Evolutionary conservation across 2,329 filamentous ascomycete genomes (phyloP).

Genomic region (Colletotrichum somersetense): DNA sequence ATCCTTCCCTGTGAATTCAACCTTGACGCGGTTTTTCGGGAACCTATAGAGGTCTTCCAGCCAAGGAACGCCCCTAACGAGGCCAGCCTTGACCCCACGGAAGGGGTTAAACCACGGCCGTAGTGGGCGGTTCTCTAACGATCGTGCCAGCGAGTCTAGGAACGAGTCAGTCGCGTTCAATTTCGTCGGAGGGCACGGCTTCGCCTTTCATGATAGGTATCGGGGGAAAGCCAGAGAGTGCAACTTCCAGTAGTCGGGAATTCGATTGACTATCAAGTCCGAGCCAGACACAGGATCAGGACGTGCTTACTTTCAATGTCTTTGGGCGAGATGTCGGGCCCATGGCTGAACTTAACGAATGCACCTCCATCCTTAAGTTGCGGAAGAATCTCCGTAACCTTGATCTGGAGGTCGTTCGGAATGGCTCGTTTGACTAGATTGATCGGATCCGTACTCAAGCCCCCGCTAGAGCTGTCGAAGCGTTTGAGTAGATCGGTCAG

Average conservation of each 20-base stretch:
- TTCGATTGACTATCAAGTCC: not conserved
- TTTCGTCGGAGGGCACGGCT: not conserved
- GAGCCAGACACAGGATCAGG: not conserved
- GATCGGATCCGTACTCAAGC: constrained; percentile 65
- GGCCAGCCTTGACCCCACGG: constrained; percentile 74
- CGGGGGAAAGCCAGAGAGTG: not conserved
- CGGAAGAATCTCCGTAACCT: constrained; percentile 85
- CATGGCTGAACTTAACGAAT: constrained; percentile 85
- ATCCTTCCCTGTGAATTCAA: constrained; percentile 84
- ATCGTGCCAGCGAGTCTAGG: constrained; percentile 65
- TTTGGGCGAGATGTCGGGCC: constrained; percentile 53
- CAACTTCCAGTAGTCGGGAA: not conserved
- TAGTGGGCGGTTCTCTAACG: constrained; percentile 76
- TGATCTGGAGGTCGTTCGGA: constrained; percentile 71
- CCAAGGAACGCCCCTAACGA: constrained; percentile 91
- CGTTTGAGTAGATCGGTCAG: constrained; percentile 63
- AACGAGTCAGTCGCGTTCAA: constrained; percentile 40
- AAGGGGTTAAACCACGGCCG: constrained; percentile 94
- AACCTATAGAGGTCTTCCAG: constrained; percentile 90
- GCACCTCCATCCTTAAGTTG: constrained; percentile 92
- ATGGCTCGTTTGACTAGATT: constrained; percentile 72
- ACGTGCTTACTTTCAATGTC: constrained; percentile 57
- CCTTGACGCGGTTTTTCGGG: constrained; percentile 79
- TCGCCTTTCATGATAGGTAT: not conserved
- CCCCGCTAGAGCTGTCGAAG: constrained; percentile 61